Evolutionary conservation across 441 rosid species (phyloP).

Genomic region (Brassica balearica): DNA sequence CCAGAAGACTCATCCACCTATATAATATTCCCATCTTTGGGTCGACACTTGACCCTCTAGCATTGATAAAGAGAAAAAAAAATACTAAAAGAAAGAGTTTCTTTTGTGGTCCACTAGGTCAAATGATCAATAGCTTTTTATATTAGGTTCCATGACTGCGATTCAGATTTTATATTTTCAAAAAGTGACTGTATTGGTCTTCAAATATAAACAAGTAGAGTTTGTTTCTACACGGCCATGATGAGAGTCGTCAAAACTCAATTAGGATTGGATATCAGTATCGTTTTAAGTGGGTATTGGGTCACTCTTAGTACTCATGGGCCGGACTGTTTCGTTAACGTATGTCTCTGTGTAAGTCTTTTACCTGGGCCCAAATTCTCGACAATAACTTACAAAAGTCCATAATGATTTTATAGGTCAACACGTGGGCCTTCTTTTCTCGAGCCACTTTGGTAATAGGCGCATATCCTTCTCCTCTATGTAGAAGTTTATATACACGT

Average conservation of each 20-base stretch:
- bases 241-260: neutral
- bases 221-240: neutral
- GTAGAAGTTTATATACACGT: neutral
- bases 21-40: conserved; percentile 3
- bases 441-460: conserved; percentile 13
- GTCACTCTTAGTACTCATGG: neutral
- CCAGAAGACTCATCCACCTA: conserved; percentile 12
- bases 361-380: neutral
- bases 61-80: neutral
- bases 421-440: conserved; percentile 20
- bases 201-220: neutral
- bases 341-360: neutral
- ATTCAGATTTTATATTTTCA: neutral
- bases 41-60: conserved; percentile 11
- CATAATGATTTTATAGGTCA: conserved; percentile 3
- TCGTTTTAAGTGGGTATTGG: neutral
- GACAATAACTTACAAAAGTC: conserved; percentile 16
- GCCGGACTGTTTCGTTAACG: neutral
- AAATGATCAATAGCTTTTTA: conserved; percentile 13
- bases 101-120: conserved; percentile 23
- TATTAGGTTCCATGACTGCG: conserved; percentile 9
- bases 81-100: neutral
- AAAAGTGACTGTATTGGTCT: neutral
- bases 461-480: neutral
- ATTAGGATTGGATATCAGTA: neutral